Percentiles rank a stretch among this genome's conserved stretches.
Conservation (phyloP, 129 eudicot species). For the Lactuca sativa region DNA sequence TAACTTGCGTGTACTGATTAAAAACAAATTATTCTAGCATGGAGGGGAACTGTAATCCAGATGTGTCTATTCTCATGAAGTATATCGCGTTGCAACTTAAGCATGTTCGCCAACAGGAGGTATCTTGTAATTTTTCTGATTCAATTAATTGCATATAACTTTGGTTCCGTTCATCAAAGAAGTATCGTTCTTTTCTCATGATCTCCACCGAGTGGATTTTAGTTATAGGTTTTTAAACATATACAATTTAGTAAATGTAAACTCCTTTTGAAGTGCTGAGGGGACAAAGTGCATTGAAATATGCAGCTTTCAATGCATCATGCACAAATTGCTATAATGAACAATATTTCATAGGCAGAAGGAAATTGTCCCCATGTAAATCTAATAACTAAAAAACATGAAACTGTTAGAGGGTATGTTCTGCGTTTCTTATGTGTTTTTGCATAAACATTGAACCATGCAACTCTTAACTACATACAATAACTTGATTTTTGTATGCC, state of each 20-base stretch:
- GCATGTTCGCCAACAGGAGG: constrained; percentile 1
- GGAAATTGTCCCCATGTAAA: not conserved
- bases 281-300: not conserved
- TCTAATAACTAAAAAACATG: not conserved
- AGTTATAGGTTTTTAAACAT: not conserved
- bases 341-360: not conserved
- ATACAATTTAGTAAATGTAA: too few relatives aligned
- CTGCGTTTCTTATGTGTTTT: too few relatives aligned
- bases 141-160: not conserved
- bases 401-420: too few relatives aligned
- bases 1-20: not conserved
- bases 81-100: not conserved
- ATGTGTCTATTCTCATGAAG: constrained; percentile 16
- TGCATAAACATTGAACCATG: not conserved
- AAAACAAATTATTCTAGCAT: constrained; percentile 8
- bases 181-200: not conserved
- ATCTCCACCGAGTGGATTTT: not conserved
- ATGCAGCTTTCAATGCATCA: not conserved
- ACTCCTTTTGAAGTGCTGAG: not conserved
- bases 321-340: not conserved
- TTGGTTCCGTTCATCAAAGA: not conserved
- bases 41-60: not conserved
- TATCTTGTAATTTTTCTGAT: not conserved
- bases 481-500: too few relatives aligned
- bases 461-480: too few relatives aligned